phyloP scores from a whole-genome alignment of 805 yeast species.

The Metschnikowia aberdeeniae region DNA sequence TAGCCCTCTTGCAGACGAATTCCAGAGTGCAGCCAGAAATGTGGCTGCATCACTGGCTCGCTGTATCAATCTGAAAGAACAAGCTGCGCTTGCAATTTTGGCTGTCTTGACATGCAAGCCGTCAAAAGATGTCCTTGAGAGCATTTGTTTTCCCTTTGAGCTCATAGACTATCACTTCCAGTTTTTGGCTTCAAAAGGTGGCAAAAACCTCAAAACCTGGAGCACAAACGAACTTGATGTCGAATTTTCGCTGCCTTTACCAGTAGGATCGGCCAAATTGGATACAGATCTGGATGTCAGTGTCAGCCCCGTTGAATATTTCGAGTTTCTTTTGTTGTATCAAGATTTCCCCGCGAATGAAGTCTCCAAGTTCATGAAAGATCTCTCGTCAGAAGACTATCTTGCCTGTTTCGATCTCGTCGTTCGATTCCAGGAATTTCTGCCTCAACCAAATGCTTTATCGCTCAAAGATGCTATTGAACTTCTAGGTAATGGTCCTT shows the following conservation, averaged over 20 bases:
- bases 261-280: neutral
- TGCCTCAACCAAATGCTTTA: neutral
- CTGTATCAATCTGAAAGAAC: constrained; percentile 7
- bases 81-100: constrained; percentile 3
- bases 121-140: constrained; percentile 1
- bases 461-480: constrained; percentile 17
- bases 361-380: neutral
- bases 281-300: neutral
- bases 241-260: constrained; percentile 2
- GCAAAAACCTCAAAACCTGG: neutral
- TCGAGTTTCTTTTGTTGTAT: constrained; percentile 9
- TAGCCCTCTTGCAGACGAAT: neutral
- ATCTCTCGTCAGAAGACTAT: neutral
- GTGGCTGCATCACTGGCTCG: constrained; percentile 9
- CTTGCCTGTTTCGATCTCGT: neutral
- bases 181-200: neutral
- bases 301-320: constrained; percentile 1
- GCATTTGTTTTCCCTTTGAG: constrained; percentile 13
- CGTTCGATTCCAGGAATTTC: neutral
- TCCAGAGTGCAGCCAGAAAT: constrained; percentile 7
- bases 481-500: constrained; percentile 29
- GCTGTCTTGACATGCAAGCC: constrained; percentile 1
- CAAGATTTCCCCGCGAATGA: neutral
- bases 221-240: constrained; percentile 6
- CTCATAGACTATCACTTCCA: constrained; percentile 12